phyloP scores from a whole-genome alignment of 768 basidiomycete genomes.

The Serendipita sp. region DNA sequence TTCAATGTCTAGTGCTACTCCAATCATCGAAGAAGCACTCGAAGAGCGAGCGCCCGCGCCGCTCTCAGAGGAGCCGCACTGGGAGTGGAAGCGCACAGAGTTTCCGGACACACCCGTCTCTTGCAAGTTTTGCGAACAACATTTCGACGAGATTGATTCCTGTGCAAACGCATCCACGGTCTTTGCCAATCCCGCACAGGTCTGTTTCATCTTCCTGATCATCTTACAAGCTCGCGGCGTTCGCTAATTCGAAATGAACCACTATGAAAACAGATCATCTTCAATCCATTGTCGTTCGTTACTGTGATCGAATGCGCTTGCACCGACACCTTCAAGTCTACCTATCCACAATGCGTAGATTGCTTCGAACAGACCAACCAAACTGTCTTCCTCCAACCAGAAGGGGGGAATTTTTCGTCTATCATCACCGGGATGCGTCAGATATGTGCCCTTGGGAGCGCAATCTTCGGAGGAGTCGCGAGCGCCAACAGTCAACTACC shows the following conservation, averaged over 20 bases:
- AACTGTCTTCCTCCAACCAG: conserved; percentile 30
- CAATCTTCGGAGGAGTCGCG: conserved; percentile 36
- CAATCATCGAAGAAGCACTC: background rate
- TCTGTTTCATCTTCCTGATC: background rate
- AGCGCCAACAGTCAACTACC: conserved; percentile 24
- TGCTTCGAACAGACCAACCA: conserved; percentile 48
- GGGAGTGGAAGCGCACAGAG: conserved; percentile 1
- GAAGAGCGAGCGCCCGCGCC: background rate
- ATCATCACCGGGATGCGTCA: conserved; percentile 34
- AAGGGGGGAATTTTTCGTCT: conserved; percentile 25
- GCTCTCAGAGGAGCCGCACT: background rate
- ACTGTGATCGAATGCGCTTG: conserved; percentile 49
- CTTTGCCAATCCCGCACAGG: conserved; percentile 22
- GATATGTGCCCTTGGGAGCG: conserved; percentile 35
- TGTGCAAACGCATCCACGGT: conserved; percentile 43
- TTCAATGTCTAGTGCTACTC: background rate
- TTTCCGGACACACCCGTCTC: conserved; percentile 42
- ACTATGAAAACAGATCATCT: conserved; percentile 30
- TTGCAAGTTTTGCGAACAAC: conserved; percentile 38
- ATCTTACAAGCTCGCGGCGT: too few relatives aligned
- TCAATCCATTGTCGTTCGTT: conserved; percentile 47
- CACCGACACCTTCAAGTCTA: conserved; percentile 28
- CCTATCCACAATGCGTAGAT: conserved; percentile 49
- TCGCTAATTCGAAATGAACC: background rate
- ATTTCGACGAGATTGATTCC: conserved; percentile 36